These are phyloP conservation scores for Postia placenta DNA, from an alignment of 768 basidiomycete species.

Conservation along the genomic window DNA sequence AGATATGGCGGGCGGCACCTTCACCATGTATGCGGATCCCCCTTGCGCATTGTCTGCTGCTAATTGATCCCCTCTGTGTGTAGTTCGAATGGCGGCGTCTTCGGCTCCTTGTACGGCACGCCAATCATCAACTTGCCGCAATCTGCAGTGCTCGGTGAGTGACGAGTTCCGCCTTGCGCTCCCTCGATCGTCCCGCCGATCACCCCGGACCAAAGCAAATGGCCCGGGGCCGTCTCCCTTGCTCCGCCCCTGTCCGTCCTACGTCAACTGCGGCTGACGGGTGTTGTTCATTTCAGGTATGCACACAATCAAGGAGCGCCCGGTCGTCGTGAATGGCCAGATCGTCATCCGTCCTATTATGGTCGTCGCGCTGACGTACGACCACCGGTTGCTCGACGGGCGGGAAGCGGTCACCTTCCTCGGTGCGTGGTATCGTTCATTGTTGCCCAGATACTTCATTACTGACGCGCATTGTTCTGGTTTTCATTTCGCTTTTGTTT, in stretches of 20 bases:
- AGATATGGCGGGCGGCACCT: constrained; percentile 98
- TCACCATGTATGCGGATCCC: constrained; percentile 86
- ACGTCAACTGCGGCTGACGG: background rate
- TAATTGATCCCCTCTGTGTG: background rate
- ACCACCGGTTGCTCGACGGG: constrained; percentile 88
- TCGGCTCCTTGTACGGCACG: constrained; percentile 95
- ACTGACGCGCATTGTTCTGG: background rate
- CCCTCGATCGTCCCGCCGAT: constrained; percentile 1
- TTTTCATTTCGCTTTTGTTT: background rate
- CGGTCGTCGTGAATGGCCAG: constrained; percentile 89
- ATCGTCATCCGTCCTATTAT: constrained; percentile 97
- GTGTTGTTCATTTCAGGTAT: constrained; percentile 46
- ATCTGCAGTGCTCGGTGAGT: constrained; percentile 80
- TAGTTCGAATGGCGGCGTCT: constrained; percentile 98
- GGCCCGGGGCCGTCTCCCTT: background rate
- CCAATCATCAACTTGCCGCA: constrained; percentile 98
- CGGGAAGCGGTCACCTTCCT: constrained; percentile 97
- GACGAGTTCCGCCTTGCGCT: background rate
- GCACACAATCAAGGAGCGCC: constrained; percentile 90
- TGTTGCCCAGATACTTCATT: background rate
- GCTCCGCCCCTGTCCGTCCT: background rate
- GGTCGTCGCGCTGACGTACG: constrained; percentile 87
- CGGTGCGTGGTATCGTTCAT: constrained; percentile 44
- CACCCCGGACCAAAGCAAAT: constrained; percentile 2
- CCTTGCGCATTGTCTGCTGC: background rate